Percentiles rank a stretch among this genome's conserved stretches.
These are phyloP conservation scores for Paraphaeosphaeria minitans DNA, from an alignment of 2,329 filamentous ascomycete genomes.

Conservation along the genomic window DNA sequence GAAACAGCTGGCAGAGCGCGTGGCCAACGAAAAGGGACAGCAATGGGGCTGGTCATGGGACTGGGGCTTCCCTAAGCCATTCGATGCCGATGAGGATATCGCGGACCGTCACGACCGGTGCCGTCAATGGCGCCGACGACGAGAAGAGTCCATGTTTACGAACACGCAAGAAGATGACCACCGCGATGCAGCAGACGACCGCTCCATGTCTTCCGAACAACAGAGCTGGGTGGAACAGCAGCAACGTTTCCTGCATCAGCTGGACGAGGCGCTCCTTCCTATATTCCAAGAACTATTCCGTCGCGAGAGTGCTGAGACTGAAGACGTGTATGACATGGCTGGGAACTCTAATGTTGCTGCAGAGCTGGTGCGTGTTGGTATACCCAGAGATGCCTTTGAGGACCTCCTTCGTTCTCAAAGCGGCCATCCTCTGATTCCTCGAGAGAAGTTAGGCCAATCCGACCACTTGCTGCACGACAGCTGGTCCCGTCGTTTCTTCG, in stretches of 20 bases:
- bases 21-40: constrained; percentile 39
- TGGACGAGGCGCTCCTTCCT: not conserved
- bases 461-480: constrained; percentile 15
- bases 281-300: constrained; percentile 13
- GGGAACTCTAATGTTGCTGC: constrained; percentile 57
- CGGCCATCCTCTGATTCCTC: constrained; percentile 20
- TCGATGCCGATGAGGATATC: constrained; percentile 17
- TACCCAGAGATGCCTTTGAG: constrained; percentile 64
- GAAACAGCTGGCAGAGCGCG: constrained; percentile 29
- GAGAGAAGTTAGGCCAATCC: constrained; percentile 18
- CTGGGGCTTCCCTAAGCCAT: constrained; percentile 39
- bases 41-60: constrained; percentile 44
- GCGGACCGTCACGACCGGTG: not conserved
- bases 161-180: not conserved
- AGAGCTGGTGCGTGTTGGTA: constrained; percentile 41
- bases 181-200: not conserved
- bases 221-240: not conserved
- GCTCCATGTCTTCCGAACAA: not conserved
- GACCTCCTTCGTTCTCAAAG: constrained; percentile 57
- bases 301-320: not conserved
- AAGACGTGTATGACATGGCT: not conserved
- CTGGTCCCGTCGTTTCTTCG: constrained; percentile 21
- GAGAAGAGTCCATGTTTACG: not conserved
- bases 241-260: not conserved
- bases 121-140: constrained; percentile 11